Conservation (phyloP, 2,329 filamentous ascomycete genomes). For the Spiromastix sp. region DNA sequence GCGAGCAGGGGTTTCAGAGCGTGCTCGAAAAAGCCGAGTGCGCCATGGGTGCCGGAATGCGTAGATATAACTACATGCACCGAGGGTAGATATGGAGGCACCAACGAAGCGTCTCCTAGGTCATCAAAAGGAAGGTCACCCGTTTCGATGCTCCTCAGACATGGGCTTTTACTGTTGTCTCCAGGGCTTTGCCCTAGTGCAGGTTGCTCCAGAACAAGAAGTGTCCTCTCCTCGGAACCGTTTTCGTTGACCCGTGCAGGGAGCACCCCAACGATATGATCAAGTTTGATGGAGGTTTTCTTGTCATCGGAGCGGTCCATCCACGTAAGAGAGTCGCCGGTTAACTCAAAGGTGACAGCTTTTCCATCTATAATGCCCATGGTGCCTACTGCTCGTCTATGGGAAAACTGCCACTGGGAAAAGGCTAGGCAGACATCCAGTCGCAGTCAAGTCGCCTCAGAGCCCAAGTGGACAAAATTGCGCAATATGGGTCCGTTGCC, state of each 20-base stretch:
- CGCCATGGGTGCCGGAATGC: slow-evolving; percentile 51
- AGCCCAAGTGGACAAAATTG: too few species aligned
- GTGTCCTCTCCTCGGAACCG: not conserved
- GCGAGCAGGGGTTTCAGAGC: slow-evolving; percentile 48
- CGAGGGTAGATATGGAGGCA: not conserved
- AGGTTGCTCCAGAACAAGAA: not conserved
- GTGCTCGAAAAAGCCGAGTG: slow-evolving; percentile 44
- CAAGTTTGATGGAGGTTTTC: not conserved
- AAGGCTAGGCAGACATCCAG: too few species aligned
- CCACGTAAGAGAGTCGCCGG: not conserved
- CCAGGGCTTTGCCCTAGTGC: too few species aligned
- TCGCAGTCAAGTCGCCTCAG: too few species aligned
- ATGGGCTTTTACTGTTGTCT: not conserved
- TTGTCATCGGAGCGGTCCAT: not conserved
- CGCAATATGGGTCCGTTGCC: too few species aligned
- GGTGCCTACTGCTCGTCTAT: not conserved
- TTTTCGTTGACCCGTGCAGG: not conserved
- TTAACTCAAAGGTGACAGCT: not conserved
- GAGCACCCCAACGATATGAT: not conserved
- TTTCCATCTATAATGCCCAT: not conserved
- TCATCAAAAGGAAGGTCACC: not conserved
- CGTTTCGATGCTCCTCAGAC: not conserved
- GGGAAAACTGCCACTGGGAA: too few species aligned
- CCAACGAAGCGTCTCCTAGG: not conserved
- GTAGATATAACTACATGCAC: slow-evolving; percentile 59